Evolutionary conservation across 148 eudicot species (phyloP), one percentile per base, ranked within the genome.

Genomic region (Hydrangea macrophylla): DNA sequence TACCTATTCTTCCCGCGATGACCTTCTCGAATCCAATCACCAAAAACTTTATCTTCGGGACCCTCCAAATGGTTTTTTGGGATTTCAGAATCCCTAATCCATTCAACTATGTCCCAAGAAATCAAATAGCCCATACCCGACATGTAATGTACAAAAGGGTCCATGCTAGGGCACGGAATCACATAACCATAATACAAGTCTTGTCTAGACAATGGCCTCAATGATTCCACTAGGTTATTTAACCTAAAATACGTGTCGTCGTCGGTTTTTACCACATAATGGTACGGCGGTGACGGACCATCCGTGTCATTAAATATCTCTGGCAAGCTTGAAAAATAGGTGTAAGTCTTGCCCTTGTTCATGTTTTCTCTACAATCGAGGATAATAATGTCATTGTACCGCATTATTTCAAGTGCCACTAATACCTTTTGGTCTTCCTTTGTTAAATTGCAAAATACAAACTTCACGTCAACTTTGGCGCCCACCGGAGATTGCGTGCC

Each of bases 131-230:
- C 98, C 97, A 94, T 88, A 0, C 98, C 98, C 17, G 98, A 87
- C 98, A 92, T 92, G 70, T 89, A 90, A 55, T 82, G 80, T 6
- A 71, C 74, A 60, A 85, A 88, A 26, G 98, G 98, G 66, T 94
- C 89, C 98, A 90, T 94, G 62, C 90, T 85, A 6, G 77, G 71
- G 67, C 98, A 94, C 2, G 98, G 98, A 20, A 90, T 85, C 2
- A 90, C 96, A 58, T 80, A 94, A 0, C 98, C 98, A 45, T 90
- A 94, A 74, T 94, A 94, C 78, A 94, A 73, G 33, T 94, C 98
- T 57, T 83, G 78, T 72, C 92, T 85, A 12, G 96, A 83, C 64
- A 94, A 75, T 10, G 86, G 85, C 55, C 71, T 81, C 44, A 94
- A 67, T 10, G 98, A 90, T 64, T 83, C 79, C 6, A 88, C 92